A percentile compares a stretch with the other conserved stretches of the same genome.
Evolutionary conservation across 2,329 filamentous ascomycete genomes (phyloP).

Genomic region (Clonostachys sp.): DNA sequence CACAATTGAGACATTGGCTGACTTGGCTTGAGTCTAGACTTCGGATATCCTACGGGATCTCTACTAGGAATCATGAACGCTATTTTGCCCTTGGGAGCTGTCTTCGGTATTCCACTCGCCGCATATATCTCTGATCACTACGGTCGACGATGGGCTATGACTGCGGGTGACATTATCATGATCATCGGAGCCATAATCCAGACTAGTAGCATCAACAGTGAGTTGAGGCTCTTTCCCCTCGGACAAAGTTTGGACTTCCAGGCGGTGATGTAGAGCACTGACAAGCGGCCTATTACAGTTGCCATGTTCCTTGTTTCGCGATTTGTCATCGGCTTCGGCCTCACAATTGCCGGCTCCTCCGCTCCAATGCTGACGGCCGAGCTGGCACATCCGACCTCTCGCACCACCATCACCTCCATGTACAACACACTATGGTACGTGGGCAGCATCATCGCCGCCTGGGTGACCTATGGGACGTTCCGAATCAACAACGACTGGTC

Average conservation of each 20-base stretch:
- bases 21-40: constrained; percentile 1
- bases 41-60: constrained; percentile 12
- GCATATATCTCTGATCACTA: constrained; percentile 17
- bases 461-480: constrained; percentile 24
- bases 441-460: constrained; percentile 10
- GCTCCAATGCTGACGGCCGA: constrained; percentile 60
- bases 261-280: too few species aligned
- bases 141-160: constrained; percentile 19
- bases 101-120: constrained; percentile 21
- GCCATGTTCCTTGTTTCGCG: constrained; percentile 51
- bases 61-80: constrained; percentile 21
- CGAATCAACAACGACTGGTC: constrained; percentile 25
- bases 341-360: constrained; percentile 52
- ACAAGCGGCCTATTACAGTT: constrained; percentile 9
- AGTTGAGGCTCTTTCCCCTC: too few species aligned
- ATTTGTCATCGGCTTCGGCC: constrained; percentile 52
- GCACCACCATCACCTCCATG: constrained; percentile 4
- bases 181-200: constrained; percentile 25
- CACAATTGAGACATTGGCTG: too few species aligned
- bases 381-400: constrained; percentile 46
- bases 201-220: constrained; percentile 26
- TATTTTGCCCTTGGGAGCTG: constrained; percentile 41
- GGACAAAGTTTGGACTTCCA: too few species aligned
- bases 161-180: constrained; percentile 32
- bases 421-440: neutral